These are phyloP conservation scores for Cyathus striatus DNA, from an alignment of 768 basidiomycete genomes.

Conservation along the genomic window DNA sequence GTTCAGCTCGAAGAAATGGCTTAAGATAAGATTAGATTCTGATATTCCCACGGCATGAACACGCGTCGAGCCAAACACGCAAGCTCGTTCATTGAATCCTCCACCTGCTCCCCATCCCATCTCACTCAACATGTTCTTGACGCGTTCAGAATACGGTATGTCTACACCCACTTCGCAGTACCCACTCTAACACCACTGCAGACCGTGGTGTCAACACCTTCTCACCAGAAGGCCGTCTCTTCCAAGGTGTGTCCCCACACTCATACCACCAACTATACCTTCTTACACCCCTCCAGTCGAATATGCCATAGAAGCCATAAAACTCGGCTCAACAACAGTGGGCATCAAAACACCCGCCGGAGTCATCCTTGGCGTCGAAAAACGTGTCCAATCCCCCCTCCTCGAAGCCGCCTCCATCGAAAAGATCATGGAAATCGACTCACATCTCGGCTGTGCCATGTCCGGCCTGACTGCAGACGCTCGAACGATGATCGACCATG, in stretches of 20 bases:
- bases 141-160: constrained; percentile 91
- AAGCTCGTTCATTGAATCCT: constrained; percentile 11
- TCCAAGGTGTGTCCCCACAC: constrained; percentile 69
- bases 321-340: constrained; percentile 96
- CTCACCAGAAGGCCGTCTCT: constrained; percentile 96
- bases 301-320: constrained; percentile 99
- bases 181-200: constrained; percentile 18
- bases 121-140: constrained; percentile 69
- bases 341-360: constrained; percentile 90
- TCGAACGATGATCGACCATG: constrained; percentile 99
- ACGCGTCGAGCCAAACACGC: constrained; percentile 38
- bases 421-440: constrained; percentile 99
- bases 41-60: constrained; percentile 37
- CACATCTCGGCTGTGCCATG: constrained; percentile 97
- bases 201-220: constrained; percentile 99
- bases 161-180: constrained; percentile 2
- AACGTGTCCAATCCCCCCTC: constrained; percentile 95
- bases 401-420: constrained; percentile 95
- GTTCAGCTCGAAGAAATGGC: not conserved
- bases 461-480: constrained; percentile 96
- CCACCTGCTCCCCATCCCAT: constrained; percentile 12
- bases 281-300: constrained; percentile 59
- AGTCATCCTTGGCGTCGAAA: constrained; percentile 93
- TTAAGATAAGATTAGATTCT: constrained; percentile 29
- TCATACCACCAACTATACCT: constrained; percentile 8